Conservation (phyloP, 257 asterid genomes). For the Hygrophila difformis region DNA sequence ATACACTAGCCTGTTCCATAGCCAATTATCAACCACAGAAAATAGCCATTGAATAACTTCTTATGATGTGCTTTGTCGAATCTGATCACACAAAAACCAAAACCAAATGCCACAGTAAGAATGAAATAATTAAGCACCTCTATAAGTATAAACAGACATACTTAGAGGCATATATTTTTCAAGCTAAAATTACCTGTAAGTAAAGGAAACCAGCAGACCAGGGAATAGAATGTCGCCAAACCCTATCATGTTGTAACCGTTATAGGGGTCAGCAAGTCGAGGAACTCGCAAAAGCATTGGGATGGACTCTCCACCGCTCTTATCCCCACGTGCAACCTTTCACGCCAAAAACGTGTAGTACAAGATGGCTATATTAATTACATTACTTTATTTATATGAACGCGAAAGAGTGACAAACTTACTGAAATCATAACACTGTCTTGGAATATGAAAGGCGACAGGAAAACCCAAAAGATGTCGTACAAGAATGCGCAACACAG, state of each 20-base stretch:
- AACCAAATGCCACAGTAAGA: background rate
- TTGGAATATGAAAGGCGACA: conserved; percentile 72
- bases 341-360: background rate
- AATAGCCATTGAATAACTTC: conserved; percentile 51
- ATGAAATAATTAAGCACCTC: too few relatives aligned
- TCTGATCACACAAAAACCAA: conserved; percentile 30
- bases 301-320: conserved; percentile 82
- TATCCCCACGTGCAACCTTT: conserved; percentile 79
- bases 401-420: conserved; percentile 18
- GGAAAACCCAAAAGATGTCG: conserved; percentile 95
- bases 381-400: background rate
- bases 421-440: conserved; percentile 91
- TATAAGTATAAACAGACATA: too few relatives aligned
- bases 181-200: conserved; percentile 63
- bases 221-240: conserved; percentile 91
- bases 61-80: conserved; percentile 58
- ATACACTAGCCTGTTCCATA: conserved; percentile 80
- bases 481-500: conserved; percentile 77
- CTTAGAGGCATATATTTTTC: too few relatives aligned
- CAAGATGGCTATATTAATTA: background rate
- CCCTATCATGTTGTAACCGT: conserved; percentile 75
- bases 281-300: conserved; percentile 91
- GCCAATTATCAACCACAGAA: conserved; percentile 67
- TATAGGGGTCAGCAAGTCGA: conserved; percentile 68
- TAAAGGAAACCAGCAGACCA: conserved; percentile 67